These are phyloP conservation scores for Lactifluus rugatus DNA, from an alignment of 768 basidiomycete species.

Conservation along the genomic window DNA sequence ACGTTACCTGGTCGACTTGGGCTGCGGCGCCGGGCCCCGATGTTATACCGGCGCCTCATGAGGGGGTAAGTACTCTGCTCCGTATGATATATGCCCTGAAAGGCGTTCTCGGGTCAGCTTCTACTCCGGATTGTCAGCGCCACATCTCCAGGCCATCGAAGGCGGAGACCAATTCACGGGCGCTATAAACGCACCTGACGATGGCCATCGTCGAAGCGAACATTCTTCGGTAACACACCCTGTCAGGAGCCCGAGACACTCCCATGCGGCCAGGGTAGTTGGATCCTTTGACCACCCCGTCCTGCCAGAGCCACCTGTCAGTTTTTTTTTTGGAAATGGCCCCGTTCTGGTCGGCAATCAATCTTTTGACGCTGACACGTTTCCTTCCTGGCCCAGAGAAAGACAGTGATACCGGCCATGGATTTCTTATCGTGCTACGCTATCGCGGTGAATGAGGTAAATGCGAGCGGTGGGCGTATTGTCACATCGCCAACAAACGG, in stretches of 20 bases:
- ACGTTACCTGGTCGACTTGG: slow-evolving; percentile 81
- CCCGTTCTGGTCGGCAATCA: not conserved
- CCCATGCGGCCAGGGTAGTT: slow-evolving; percentile 39
- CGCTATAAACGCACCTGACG: slow-evolving; percentile 18
- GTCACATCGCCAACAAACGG: slow-evolving; percentile 95
- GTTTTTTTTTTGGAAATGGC: slow-evolving; percentile 23
- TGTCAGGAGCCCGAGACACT: not conserved
- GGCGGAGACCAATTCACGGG: slow-evolving; percentile 22
- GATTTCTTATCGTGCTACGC: slow-evolving; percentile 93
- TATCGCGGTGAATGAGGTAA: slow-evolving; percentile 92
- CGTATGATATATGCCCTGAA: not conserved
- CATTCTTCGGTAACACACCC: slow-evolving; percentile 3
- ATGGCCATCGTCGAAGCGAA: slow-evolving; percentile 19
- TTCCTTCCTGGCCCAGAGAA: slow-evolving; percentile 39
- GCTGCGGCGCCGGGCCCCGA: slow-evolving; percentile 75
- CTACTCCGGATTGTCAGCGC: slow-evolving; percentile 39
- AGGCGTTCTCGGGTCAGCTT: slow-evolving; percentile 28
- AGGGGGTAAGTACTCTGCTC: slow-evolving; percentile 46
- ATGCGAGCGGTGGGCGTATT: slow-evolving; percentile 85
- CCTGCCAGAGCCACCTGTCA: slow-evolving; percentile 72
- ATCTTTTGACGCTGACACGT: not conserved
- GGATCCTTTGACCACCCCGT: slow-evolving; percentile 76
- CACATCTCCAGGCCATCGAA: slow-evolving; percentile 31
- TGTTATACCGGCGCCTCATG: slow-evolving; percentile 85
- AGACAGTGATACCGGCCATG: slow-evolving; percentile 83